Percentiles rank a stretch among this genome's conserved stretches.
Evolutionary conservation across 306 rosid genomes (phyloP).

Genomic region (Sicyos baderoa): DNA sequence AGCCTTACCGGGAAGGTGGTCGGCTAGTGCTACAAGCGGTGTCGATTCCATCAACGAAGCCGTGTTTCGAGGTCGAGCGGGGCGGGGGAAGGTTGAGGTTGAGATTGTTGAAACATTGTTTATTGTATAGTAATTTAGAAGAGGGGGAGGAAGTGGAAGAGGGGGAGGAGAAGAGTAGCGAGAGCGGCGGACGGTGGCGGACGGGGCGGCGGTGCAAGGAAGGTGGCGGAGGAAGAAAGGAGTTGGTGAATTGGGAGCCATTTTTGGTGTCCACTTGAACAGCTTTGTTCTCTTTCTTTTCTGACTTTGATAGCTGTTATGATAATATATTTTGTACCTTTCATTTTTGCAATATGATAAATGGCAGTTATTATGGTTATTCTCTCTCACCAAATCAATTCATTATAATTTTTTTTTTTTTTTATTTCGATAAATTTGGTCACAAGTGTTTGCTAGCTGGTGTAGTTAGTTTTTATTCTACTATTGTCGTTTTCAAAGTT

Average conservation of each 20-base stretch:
- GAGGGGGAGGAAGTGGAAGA: constrained; percentile 16
- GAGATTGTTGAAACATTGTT: constrained; percentile 17
- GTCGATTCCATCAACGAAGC: constrained; percentile 23
- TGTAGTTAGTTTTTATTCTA: too few relatives aligned
- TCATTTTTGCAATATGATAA: constrained; percentile 32
- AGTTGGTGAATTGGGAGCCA: constrained; percentile 36
- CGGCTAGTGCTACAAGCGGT: constrained; percentile 61
- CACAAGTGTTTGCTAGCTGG: too few relatives aligned
- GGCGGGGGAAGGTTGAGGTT: constrained; percentile 15
- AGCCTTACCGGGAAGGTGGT: constrained; percentile 62
- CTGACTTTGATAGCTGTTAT: background rate
- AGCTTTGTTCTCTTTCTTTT: background rate
- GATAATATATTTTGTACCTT: background rate
- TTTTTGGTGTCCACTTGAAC: constrained; percentile 28
- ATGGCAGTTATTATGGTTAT: constrained; percentile 43
- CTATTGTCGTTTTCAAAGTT: too few relatives aligned
- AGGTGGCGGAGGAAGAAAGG: constrained; percentile 36
- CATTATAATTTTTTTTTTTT: too few relatives aligned
- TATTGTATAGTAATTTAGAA: background rate
- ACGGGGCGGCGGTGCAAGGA: constrained; percentile 56
- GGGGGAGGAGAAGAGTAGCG: constrained; percentile 32
- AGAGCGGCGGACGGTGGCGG: constrained; percentile 35
- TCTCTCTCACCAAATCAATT: background rate
- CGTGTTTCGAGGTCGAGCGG: constrained; percentile 40
- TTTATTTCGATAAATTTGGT: too few relatives aligned